phyloP scores from a whole-genome alignment of 2,329 filamentous ascomycete genomes.

The Penicillium sclerotiorum region DNA sequence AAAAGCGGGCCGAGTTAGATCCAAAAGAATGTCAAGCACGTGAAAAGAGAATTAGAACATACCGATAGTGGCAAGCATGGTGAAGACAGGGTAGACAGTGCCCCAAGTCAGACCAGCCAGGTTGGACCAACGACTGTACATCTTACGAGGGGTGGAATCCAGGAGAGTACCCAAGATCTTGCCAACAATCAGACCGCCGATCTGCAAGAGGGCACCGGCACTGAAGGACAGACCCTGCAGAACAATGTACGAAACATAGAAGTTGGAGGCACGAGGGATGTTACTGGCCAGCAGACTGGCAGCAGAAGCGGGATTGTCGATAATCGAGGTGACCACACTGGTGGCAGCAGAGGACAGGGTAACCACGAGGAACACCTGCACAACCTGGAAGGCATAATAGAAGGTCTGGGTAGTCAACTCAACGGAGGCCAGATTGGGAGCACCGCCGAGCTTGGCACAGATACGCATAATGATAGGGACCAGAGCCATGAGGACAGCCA shows the following conservation, averaged over 20 bases:
- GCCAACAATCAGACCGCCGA: constrained; percentile 72
- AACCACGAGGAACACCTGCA: constrained; percentile 88
- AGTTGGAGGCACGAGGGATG: constrained; percentile 84
- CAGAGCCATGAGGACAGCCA: constrained; percentile 83
- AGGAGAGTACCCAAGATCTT: constrained; percentile 74
- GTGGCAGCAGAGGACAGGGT: constrained; percentile 82
- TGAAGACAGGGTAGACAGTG: constrained; percentile 77
- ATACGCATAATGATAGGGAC: constrained; percentile 80
- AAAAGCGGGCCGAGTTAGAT: constrained; percentile 18
- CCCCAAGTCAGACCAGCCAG: constrained; percentile 80
- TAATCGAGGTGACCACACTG: constrained; percentile 65
- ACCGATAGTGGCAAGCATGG: constrained; percentile 79
- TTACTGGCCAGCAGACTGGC: constrained; percentile 70
- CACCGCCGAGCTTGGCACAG: constrained; percentile 77
- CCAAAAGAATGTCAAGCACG: neutral
- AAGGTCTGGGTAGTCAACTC: constrained; percentile 89
- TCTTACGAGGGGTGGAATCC: constrained; percentile 75
- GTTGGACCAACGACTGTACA: constrained; percentile 76
- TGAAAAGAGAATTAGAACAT: constrained; percentile 37
- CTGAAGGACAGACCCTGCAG: constrained; percentile 85
- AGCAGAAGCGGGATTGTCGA: constrained; percentile 62
- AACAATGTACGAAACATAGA: constrained; percentile 94
- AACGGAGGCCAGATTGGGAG: constrained; percentile 75
- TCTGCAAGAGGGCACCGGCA: constrained; percentile 72
- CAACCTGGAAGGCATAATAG: constrained; percentile 72